These are phyloP conservation scores for Tilletia caries DNA, from an alignment of 1,284 basidiomycete species.

Conservation along the genomic window DNA sequence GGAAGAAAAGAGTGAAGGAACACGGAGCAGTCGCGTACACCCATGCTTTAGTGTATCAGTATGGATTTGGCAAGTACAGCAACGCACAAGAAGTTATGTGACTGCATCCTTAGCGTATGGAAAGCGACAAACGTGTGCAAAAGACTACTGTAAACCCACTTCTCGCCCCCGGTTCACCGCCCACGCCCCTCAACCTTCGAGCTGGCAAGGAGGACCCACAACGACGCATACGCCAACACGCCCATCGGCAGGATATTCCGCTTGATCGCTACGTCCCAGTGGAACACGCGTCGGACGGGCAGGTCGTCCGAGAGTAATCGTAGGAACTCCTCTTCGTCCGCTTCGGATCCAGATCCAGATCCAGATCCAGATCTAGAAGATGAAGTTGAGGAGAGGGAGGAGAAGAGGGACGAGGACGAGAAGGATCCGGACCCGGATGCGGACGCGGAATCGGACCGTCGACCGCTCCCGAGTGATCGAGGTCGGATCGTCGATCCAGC, in stretches of 20 bases:
- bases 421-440: neutral
- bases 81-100: too few relatives aligned
- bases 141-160: neutral
- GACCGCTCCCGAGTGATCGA: too few relatives aligned
- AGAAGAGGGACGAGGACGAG: neutral
- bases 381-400: neutral
- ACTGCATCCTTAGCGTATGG: too few relatives aligned
- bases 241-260: conserved; percentile 48
- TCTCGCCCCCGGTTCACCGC: neutral
- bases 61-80: too few relatives aligned
- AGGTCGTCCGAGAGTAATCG: conserved; percentile 1
- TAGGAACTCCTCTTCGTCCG: neutral
- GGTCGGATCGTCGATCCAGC: neutral
- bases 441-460: neutral
- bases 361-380: neutral
- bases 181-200: conserved; percentile 7
- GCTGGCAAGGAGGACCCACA: conserved; percentile 36
- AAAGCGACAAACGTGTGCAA: neutral
- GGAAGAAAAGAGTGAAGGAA: too few relatives aligned
- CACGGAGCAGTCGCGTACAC: too few relatives aligned
- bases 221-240: conserved; percentile 40
- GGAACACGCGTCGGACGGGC: conserved; percentile 40
- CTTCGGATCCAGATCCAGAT: neutral
- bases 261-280: conserved; percentile 51
- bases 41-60: too few relatives aligned